Base-by-base conservation (phyloP, 2,329 filamentous ascomycete species). In the Lachnellula suecica region DNA sequence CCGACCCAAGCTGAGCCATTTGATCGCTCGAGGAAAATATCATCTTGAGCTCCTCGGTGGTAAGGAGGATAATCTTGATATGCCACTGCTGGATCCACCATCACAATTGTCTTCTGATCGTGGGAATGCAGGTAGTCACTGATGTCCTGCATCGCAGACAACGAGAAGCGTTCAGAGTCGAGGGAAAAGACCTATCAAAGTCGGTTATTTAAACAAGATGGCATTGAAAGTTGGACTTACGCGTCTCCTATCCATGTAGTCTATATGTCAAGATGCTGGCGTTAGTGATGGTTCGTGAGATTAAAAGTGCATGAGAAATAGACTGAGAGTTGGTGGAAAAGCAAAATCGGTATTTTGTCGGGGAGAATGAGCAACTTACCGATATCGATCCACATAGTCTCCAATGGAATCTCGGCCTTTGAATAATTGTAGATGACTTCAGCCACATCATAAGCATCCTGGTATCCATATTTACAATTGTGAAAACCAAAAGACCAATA, bases 31-130 rank as follows among this genome's bases (percentile, higher is more conserved):
- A 81, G 65, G 62, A 79, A 82, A 51, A 78, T 53, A 13, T 70
- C 77, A 24, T 74, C 64, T 5, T 77, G 70, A 3, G 74, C 68
- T 2, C 82, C 83, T 40, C 74, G 71, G 40, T 79, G 70, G 63
- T 80, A 85, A 1, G 79, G 70, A 2, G 64, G 58, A 59, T 83
- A 84, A 57, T 82, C 44, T 51, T 63, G 70, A 54, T 79, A 78
- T 31, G 79, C 75, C 17, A 78, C 74, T 1, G 83, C 82, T 2
- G 87, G 86, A 59, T 94, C 89, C 1, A 93, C 86, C 83, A 94
- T 94, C 43, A 92, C 72, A 25, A 90, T 79, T 58, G 89, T 89
- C 43, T 87, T 79, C 66, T 91, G 87, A 38, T 87, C 70, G 51
- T 83, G 78, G 6, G 71, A 67, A 62, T 91, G 88, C 0, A 94